phyloP scores from a whole-genome alignment of 176 grass and related monocot genomes.

The Saccharum officinarum region DNA sequence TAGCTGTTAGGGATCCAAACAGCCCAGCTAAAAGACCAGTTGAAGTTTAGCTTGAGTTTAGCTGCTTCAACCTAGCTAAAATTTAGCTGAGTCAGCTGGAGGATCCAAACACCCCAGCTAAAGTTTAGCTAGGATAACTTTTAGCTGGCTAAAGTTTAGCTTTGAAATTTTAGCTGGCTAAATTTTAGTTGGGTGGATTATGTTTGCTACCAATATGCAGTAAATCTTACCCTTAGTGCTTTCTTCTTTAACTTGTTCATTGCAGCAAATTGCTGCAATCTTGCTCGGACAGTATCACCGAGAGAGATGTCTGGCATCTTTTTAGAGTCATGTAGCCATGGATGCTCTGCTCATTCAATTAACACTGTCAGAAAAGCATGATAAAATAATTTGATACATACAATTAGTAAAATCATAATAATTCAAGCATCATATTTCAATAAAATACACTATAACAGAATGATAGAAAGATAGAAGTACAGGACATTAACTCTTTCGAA shows the following conservation, averaged over 20 bases:
- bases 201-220: not conserved
- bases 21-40: too few species aligned
- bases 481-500: not conserved
- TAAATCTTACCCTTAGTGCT: constrained; percentile 73
- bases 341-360: constrained; percentile 67
- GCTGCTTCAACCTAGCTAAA: too few species aligned
- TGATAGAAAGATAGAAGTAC: not conserved
- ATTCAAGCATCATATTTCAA: not conserved
- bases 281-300: constrained; percentile 77
- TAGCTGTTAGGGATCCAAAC: too few species aligned
- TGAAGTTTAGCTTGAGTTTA: too few species aligned
- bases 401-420: not conserved
- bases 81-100: too few species aligned
- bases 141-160: too few species aligned
- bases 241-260: constrained; percentile 99
- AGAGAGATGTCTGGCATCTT: constrained; percentile 84
- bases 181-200: not conserved
- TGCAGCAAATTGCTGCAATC: constrained; percentile 88
- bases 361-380: constrained; percentile 15
- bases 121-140: too few species aligned
- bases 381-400: not conserved
- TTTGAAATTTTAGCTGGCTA: too few species aligned
- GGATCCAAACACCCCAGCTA: too few species aligned
- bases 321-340: constrained; percentile 86
- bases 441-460: not conserved